These are phyloP conservation scores for Acacia melanoxylon DNA, from an alignment of 306 rosid species.

Conservation along the genomic window DNA sequence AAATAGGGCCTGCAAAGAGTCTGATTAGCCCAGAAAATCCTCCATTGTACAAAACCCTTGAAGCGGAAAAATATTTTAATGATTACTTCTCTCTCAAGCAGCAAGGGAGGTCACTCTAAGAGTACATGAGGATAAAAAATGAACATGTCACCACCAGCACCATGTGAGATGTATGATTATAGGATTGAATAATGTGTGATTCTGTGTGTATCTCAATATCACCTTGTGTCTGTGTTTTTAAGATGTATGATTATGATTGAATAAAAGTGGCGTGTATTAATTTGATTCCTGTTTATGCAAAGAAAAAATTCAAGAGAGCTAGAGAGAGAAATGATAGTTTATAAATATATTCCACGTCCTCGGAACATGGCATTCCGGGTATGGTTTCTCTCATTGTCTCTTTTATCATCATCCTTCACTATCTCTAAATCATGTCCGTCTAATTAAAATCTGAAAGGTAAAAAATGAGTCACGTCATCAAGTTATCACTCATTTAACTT, in stretches of 20 bases:
- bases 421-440: no score
- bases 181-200: background rate
- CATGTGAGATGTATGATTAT: no score
- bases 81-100: slow-evolving; percentile 42
- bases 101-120: slow-evolving; percentile 53
- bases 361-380: background rate
- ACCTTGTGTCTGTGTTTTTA: background rate
- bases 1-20: slow-evolving; percentile 45
- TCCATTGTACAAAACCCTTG: slow-evolving; percentile 35
- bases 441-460: no score
- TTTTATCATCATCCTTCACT: no score
- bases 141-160: background rate
- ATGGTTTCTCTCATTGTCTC: no score
- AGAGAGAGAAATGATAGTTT: background rate
- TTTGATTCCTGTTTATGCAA: background rate
- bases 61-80: slow-evolving; percentile 42
- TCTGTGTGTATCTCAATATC: background rate
- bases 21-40: slow-evolving; percentile 44
- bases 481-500: no score
- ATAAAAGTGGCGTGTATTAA: background rate
- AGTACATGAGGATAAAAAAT: slow-evolving; percentile 38
- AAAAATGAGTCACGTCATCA: no score
- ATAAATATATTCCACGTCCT: background rate
- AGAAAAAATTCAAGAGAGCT: no score
- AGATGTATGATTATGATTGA: background rate